Base-by-base conservation (phyloP, 805 yeast species). In the Barnettozyma populi region DNA sequence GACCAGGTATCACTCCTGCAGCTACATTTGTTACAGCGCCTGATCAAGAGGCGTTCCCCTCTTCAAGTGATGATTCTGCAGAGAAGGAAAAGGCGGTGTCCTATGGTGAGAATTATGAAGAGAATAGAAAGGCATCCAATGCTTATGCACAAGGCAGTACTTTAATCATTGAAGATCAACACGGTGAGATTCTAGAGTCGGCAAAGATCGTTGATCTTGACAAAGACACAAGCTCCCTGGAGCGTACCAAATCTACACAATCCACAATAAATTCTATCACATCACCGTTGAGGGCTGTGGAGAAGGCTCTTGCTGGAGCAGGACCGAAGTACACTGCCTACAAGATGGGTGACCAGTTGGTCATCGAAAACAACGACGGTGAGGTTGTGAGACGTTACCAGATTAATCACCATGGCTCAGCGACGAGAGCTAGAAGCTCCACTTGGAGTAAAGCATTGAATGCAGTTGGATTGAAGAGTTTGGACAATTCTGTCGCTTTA, bases 361-460 rank as follows among this genome's bases (percentile, higher is more conserved):
- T 89, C 49, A 84, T 94, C 48, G 99, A 92, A 65, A 86, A 90
- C 59, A 87, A 79, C 40, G 96, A 90, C 11, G 99, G 98, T 53
- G 98, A 92, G 57, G 79, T 94, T 47, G 71, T 94, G 41, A 80
- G 96, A 60, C 74, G 96, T 45, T 92, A 90, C 66, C 76, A 71
- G 57, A 82, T 90, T 45, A 86, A 83, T 57, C 75, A 79, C 4
- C 88, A 82, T 54, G 52, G 45, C 7, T 41, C 47, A 3, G 35
- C 40, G 18, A 10, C 41, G 4, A 54, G 57, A 53, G 46, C 49
- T 44, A 63, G 75, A 54, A 53, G 62, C 5, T 64, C 76, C 23
- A 69, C 79, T 2, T 64, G 78, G 4, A 50, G 50, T 11, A 74
- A 68, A 49, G 84, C 84, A 1, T 68, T 82, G 32, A 68, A 76